Base-by-base conservation (phyloP, 345 rosid genomes). In the Lepidium didymum region DNA sequence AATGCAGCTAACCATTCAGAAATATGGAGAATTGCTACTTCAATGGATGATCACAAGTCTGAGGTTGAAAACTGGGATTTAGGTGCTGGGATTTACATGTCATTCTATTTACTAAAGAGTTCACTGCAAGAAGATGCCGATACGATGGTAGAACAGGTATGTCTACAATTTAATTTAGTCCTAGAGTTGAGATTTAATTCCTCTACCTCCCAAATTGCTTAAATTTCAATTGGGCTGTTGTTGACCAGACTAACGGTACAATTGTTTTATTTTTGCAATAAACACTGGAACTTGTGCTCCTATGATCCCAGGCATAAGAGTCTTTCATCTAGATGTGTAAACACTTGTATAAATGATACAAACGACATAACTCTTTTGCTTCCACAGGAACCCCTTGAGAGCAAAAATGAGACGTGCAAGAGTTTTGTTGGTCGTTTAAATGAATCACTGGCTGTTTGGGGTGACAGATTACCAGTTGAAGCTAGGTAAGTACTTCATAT, bases 41-140 rank as follows among this genome's bases (percentile, higher is more conserved):
- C 78, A 57, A 91, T 91, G 97, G 97, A 91, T 82, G 84, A 77
- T 64, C 79, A 88, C 73, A 91, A 91, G 83, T 89, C 93, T 69
- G 96, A 91, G 81, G 89, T 94, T 81, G 96, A 85, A 49, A 80
- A 94, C 72, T 94, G 96, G 97, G 99, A 91, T 75, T 81, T 94
- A 72, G 97, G 97, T 77, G 96, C 93, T 51, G 96, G 96, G 63
- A 79, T 89, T 56, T 89, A 87, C 72, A 72, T 89, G 55, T 80
- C 87, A n/a, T 91, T 86, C 71, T 91, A 89, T 79, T 74, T 80
- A 53, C 63, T 86, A 62, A 86, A 74, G 78, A 91, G 86, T 73
- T 86, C 90, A 12, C 72, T 85, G 56, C 74, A 69, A 64, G 96
- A 80, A 61, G 88, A 82, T 65, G 69, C 64, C 46, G 72, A 83